Evolutionary conservation across 768 basidiomycete genomes (phyloP).

Genomic region (Agrocybe praecox): DNA sequence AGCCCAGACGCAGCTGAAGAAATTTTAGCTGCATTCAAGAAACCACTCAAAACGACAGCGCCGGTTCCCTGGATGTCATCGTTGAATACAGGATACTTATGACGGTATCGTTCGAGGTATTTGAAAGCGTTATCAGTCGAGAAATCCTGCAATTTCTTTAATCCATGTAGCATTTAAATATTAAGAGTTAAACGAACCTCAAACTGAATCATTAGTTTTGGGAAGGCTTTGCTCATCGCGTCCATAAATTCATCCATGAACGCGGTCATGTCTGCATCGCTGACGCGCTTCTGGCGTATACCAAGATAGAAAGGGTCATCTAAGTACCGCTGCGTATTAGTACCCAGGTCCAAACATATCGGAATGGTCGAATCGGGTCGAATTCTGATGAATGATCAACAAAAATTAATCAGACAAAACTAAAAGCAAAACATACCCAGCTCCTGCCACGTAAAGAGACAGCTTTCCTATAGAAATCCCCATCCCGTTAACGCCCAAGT

Average conservation of each 20-base stretch:
- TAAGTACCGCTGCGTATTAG: conserved; percentile 78
- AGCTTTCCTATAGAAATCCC: conserved; percentile 93
- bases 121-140: conserved; percentile 90
- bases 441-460: conserved; percentile 87
- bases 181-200: conserved; percentile 45
- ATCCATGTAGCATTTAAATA: neutral
- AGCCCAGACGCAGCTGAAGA: conserved; percentile 70
- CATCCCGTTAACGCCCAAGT: conserved; percentile 84
- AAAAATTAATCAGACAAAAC: neutral
- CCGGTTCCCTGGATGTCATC: conserved; percentile 94
- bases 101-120: conserved; percentile 76
- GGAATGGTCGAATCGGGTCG: conserved; percentile 80
- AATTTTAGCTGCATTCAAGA: conserved; percentile 84
- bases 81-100: conserved; percentile 81
- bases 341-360: conserved; percentile 87
- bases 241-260: conserved; percentile 96
- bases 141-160: conserved; percentile 63
- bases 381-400: conserved; percentile 45
- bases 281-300: conserved; percentile 67
- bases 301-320: conserved; percentile 92
- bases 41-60: conserved; percentile 88
- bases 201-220: conserved; percentile 84
- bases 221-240: conserved; percentile 75
- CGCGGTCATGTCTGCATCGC: conserved; percentile 65
- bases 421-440: conserved; percentile 57